phyloP scores from a whole-genome alignment of 495 filamentous ascomycete species.

The Cenococcum geophilum region DNA sequence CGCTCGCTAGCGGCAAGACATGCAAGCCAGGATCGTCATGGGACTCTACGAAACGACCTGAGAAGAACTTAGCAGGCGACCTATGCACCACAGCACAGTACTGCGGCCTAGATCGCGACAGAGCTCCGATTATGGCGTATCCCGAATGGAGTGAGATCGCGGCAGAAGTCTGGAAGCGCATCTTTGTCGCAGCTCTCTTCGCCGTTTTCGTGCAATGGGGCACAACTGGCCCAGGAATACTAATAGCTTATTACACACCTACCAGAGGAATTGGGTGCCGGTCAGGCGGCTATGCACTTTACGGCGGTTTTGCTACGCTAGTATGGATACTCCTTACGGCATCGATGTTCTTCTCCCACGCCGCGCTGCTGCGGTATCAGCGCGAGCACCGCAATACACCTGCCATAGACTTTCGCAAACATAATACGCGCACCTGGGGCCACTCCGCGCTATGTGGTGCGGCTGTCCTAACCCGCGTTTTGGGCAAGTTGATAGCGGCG shows the following conservation, averaged over 20 bases:
- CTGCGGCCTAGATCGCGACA: conserved; percentile 21
- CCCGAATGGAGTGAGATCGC: conserved; percentile 23
- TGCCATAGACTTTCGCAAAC: conserved; percentile 18
- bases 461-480: conserved; percentile 16
- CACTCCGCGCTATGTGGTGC: conserved; percentile 22
- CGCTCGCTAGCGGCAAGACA: conserved; percentile 14
- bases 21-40: conserved; percentile 13
- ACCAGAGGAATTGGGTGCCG: conserved; percentile 25
- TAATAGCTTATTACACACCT: conserved; percentile 27
- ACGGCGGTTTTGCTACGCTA: conserved; percentile 20
- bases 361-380: conserved; percentile 24
- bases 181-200: conserved; percentile 17
- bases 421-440: conserved; percentile 2
- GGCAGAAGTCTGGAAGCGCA: conserved; percentile 24
- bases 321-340: conserved; percentile 21
- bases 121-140: conserved; percentile 21
- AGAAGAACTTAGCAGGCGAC: conserved; percentile 24
- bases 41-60: conserved; percentile 12
- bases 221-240: conserved; percentile 20
- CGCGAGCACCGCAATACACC: conserved; percentile 21
- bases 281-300: conserved; percentile 18
- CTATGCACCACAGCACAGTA: conserved; percentile 20
- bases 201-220: conserved; percentile 29
- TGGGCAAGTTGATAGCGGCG: conserved; percentile 24
- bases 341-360: conserved; percentile 28